These are phyloP conservation scores for Neolecta irregularis DNA, from an alignment of 1,139 yeast species.

Conservation along the genomic window DNA sequence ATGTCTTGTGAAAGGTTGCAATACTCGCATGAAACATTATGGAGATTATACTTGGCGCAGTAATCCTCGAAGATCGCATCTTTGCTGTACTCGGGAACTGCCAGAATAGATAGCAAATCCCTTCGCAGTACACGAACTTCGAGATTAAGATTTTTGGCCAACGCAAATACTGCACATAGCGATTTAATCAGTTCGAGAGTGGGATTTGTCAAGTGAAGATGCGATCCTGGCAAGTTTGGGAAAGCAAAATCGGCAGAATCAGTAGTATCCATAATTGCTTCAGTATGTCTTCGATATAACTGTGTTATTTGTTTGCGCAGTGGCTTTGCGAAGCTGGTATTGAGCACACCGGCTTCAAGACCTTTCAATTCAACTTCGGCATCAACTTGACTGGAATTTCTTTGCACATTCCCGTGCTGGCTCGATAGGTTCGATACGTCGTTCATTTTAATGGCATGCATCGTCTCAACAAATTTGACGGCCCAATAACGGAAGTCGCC, in stretches of 20 bases:
- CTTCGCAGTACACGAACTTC: slow-evolving; percentile 66
- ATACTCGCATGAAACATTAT: slow-evolving; percentile 61
- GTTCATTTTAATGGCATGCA: slow-evolving; percentile 40
- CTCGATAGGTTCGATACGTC: slow-evolving; percentile 6
- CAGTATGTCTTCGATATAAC: slow-evolving; percentile 52
- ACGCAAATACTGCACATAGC: slow-evolving; percentile 53
- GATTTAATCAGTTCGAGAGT: slow-evolving; percentile 64
- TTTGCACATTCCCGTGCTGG: slow-evolving; percentile 26
- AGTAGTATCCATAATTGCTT: slow-evolving; percentile 53
- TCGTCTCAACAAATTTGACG: slow-evolving; percentile 54
- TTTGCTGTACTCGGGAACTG: slow-evolving; percentile 67
- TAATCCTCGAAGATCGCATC: slow-evolving; percentile 70
- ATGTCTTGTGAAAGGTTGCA: slow-evolving; percentile 64
- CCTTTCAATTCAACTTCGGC: slow-evolving; percentile 23
- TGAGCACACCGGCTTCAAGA: slow-evolving; percentile 8
- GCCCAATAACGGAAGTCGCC: slow-evolving; percentile 84
- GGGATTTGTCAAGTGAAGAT: slow-evolving; percentile 49
- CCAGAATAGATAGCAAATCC: slow-evolving; percentile 56
- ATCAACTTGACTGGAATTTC: slow-evolving; percentile 28
- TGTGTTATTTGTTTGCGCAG: slow-evolving; percentile 51
- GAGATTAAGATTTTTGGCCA: slow-evolving; percentile 48
- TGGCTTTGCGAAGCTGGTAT: slow-evolving; percentile 42
- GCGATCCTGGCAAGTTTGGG: slow-evolving; percentile 61
- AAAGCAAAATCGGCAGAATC: slow-evolving; percentile 50
- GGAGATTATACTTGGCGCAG: slow-evolving; percentile 6